phyloP scores from a whole-genome alignment of 2,329 filamentous ascomycete genomes.

The Stemphylium vesicarium region DNA sequence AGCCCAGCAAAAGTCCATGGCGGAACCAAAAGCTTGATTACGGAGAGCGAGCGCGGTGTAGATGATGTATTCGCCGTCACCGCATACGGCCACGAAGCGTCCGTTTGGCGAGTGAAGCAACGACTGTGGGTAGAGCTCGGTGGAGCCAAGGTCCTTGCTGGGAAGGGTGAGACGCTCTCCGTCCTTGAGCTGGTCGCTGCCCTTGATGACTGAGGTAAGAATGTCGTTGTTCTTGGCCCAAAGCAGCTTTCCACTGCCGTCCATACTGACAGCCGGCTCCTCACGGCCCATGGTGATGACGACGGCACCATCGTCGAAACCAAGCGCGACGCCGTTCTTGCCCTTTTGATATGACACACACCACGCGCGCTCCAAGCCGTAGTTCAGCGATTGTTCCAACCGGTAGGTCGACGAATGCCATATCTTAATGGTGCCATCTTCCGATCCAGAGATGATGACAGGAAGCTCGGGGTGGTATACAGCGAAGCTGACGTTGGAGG shows the following conservation, averaged over 20 bases:
- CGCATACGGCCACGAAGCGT: slow-evolving; percentile 86
- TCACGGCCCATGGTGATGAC: slow-evolving; percentile 98
- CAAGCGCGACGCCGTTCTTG: slow-evolving; percentile 91
- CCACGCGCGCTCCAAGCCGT: slow-evolving; percentile 95
- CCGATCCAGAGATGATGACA: slow-evolving; percentile 95
- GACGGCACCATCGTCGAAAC: slow-evolving; percentile 96
- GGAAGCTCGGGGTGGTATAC: slow-evolving; percentile 97
- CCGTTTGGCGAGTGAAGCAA: slow-evolving; percentile 96
- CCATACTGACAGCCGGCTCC: slow-evolving; percentile 98
- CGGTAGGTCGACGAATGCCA: slow-evolving; percentile 99
- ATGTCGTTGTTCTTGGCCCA: slow-evolving; percentile 97
- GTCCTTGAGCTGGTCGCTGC: slow-evolving; percentile 86
- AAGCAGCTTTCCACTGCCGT: slow-evolving; percentile 91
- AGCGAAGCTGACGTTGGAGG: slow-evolving; percentile 96
- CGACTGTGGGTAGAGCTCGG: slow-evolving; percentile 95
- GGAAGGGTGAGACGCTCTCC: slow-evolving; percentile 84
- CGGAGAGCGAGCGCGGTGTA: slow-evolving; percentile 96
- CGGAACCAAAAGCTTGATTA: slow-evolving; percentile 96
- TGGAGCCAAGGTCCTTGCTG: slow-evolving; percentile 93
- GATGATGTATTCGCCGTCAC: slow-evolving; percentile 98
- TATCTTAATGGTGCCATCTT: slow-evolving; percentile 96
- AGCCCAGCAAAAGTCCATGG: slow-evolving; percentile 95
- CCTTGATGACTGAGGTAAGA: slow-evolving; percentile 92
- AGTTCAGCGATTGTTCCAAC: slow-evolving; percentile 93
- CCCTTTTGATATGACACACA: slow-evolving; percentile 96